phyloP scores from a whole-genome alignment of 2,329 filamentous ascomycete species.

The Thielaviopsis punctulata region DNA sequence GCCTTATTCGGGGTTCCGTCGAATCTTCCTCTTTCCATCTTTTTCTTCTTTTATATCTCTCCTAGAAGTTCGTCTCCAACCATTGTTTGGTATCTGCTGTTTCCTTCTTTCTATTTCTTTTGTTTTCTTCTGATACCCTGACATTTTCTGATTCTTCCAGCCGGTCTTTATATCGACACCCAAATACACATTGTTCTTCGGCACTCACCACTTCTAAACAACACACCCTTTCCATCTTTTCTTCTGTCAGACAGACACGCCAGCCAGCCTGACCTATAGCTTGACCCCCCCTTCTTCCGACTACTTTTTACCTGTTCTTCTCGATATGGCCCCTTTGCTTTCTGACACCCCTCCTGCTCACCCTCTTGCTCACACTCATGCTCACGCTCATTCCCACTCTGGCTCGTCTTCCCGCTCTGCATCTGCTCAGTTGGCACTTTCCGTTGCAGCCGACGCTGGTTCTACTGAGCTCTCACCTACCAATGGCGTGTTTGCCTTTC shows the following conservation, averaged over 20 bases:
- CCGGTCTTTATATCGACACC: neutral
- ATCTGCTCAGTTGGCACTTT: neutral
- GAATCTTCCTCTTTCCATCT: neutral
- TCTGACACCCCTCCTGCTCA: neutral
- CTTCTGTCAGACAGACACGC: neutral
- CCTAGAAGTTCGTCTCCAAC: neutral
- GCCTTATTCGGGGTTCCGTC: neutral
- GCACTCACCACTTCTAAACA: neutral
- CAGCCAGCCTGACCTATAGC: neutral
- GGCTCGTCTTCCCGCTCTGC: slow-evolving; percentile 6
- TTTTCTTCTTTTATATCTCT: neutral
- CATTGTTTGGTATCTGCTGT: neutral
- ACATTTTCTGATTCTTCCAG: neutral
- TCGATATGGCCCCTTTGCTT: slow-evolving; percentile 10
- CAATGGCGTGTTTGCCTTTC: neutral
- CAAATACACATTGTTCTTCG: neutral
- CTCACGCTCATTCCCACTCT: too few species aligned
- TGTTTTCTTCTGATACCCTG: neutral
- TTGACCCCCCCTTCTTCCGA: neutral
- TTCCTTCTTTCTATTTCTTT: neutral
- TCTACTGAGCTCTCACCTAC: slow-evolving; percentile 2
- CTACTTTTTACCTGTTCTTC: neutral
- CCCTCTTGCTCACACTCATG: too few species aligned
- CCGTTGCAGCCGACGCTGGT: neutral
- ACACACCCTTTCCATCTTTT: neutral